Percentiles rank a stretch among this genome's conserved stretches.
phyloP scores from a whole-genome alignment of 306 rosid genomes.

The Clitoria ternatea region DNA sequence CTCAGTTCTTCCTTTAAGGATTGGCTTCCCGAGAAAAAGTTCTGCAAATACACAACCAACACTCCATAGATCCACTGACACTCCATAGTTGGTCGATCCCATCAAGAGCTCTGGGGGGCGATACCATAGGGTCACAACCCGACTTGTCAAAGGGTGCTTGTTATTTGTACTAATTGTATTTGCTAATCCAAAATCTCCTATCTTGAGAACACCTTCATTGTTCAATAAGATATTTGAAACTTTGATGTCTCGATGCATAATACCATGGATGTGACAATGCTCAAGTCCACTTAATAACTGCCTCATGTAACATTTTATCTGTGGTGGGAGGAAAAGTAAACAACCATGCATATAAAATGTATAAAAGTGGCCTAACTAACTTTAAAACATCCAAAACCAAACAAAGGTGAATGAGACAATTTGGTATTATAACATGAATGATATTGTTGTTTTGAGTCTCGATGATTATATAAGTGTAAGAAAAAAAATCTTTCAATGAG shows the following conservation, averaged over 20 bases:
- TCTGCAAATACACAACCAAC: constrained; percentile 96
- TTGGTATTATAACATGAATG: background rate
- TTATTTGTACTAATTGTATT: constrained; percentile 52
- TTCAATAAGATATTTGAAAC: constrained; percentile 86
- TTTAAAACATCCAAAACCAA: background rate
- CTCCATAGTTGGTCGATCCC: constrained; percentile 86
- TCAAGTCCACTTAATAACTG: constrained; percentile 90
- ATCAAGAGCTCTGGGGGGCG: constrained; percentile 98
- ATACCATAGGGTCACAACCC: constrained; percentile 95
- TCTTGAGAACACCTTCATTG: constrained; percentile 80
- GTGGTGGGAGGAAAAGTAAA: background rate
- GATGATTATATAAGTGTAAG: too few relatives aligned
- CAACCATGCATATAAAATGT: background rate
- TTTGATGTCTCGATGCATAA: constrained; percentile 92
- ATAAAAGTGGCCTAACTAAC: background rate
- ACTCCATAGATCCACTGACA: constrained; percentile 95
- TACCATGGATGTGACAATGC: constrained; percentile 91
- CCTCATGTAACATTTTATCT: constrained; percentile 96
- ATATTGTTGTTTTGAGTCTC: too few relatives aligned
- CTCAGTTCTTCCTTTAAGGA: constrained; percentile 99
- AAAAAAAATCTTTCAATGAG: too few relatives aligned
- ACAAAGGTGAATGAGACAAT: background rate
- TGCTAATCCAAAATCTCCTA: constrained; percentile 96
- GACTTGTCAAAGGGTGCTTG: constrained; percentile 73
- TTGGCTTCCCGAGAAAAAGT: constrained; percentile 67